Evolutionary conservation across 2,329 filamentous ascomycete species (phyloP).

Genomic region (Alternaria triticimaculans): DNA sequence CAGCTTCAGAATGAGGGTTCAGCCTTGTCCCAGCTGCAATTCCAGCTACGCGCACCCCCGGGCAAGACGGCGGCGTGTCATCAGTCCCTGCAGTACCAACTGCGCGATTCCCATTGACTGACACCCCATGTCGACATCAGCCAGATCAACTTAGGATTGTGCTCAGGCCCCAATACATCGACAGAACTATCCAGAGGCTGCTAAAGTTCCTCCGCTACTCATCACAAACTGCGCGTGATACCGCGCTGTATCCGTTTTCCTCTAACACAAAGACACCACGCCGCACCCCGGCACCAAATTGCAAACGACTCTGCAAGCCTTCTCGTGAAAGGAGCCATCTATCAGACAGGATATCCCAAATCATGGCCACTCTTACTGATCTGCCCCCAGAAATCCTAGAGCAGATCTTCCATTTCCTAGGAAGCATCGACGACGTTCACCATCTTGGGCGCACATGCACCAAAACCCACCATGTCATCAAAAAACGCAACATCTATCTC

Average conservation of each 20-base stretch:
- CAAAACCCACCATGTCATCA: constrained; percentile 16
- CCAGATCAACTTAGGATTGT: neutral
- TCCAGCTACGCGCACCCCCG: neutral
- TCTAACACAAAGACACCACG: neutral
- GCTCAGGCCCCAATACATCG: neutral
- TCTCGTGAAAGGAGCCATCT: neutral
- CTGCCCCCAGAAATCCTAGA: constrained; percentile 29
- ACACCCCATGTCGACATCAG: neutral
- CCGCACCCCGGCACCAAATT: neutral
- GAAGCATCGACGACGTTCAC: constrained; percentile 38
- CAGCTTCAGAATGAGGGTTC: neutral
- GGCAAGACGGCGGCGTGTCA: neutral
- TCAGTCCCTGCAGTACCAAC: neutral
- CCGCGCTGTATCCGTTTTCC: neutral
- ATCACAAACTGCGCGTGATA: neutral
- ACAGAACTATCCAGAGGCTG: neutral
- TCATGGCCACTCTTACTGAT: constrained; percentile 20
- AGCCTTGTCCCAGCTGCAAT: neutral
- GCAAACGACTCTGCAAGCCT: neutral
- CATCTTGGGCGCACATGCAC: constrained; percentile 27
- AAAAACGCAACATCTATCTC: constrained; percentile 17
- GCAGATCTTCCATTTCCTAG: constrained; percentile 23
- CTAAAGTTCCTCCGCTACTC: neutral
- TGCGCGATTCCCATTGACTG: neutral
- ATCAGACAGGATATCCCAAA: neutral